Evolutionary conservation across 1,139 yeast species (phyloP).

Genomic region (Geotrichum europaeum): DNA sequence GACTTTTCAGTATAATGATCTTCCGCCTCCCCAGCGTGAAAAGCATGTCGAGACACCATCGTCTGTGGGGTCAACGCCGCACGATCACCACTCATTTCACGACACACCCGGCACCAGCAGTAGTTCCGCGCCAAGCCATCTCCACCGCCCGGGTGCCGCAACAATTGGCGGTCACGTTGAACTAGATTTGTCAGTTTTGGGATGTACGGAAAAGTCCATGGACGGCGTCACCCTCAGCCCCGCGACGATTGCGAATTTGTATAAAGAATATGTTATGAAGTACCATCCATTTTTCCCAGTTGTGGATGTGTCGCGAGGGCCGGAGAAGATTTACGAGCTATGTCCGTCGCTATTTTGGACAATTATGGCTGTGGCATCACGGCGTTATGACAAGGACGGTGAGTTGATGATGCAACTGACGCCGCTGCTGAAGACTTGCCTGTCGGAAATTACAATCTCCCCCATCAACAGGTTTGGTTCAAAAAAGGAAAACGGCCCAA

Average conservation of each 20-base stretch:
- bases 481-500: conserved; percentile 63
- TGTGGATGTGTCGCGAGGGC: conserved; percentile 74
- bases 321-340: conserved; percentile 66
- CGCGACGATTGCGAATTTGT: conserved; percentile 58
- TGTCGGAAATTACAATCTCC: conserved; percentile 82
- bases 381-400: conserved; percentile 47
- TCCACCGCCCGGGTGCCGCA: conserved; percentile 6
- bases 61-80: conserved; percentile 7
- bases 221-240: conserved; percentile 60
- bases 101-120: conserved; percentile 5
- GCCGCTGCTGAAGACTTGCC: conserved; percentile 63
- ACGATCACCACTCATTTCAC: conserved; percentile 1
- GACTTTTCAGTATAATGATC: conserved; percentile 12
- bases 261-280: conserved; percentile 58
- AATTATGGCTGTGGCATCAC: conserved; percentile 72
- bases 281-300: conserved; percentile 87
- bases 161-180: conserved; percentile 7
- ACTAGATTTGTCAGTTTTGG: conserved; percentile 15
- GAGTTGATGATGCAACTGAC: conserved; percentile 49
- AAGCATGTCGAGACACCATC: conserved; percentile 8
- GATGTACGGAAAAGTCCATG: conserved; percentile 59
- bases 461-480: conserved; percentile 68
- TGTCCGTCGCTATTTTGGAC: conserved; percentile 95
- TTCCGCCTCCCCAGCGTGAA: conserved; percentile 4
- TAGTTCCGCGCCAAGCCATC: not conserved